These are phyloP conservation scores for Candida lessepsii DNA, from an alignment of 805 yeast species.

Conservation along the genomic window DNA sequence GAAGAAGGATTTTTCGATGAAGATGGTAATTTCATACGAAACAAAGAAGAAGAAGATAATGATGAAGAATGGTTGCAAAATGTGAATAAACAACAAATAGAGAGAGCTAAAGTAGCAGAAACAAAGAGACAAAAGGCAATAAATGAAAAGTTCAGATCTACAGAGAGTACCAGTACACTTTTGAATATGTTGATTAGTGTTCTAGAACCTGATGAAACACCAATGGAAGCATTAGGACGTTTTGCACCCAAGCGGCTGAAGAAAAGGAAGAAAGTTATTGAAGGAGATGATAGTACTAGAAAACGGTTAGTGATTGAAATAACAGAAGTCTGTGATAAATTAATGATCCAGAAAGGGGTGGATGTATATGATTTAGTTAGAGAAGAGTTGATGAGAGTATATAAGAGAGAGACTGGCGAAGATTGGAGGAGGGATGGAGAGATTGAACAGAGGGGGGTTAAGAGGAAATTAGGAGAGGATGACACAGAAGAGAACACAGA, in stretches of 20 bases:
- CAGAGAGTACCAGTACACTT: conserved; percentile 8
- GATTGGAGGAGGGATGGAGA: conserved; percentile 17
- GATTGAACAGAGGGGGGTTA: conserved; percentile 13
- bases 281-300: background rate
- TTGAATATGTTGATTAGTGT: conserved; percentile 34
- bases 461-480: conserved; percentile 18
- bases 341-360: conserved; percentile 42
- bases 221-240: conserved; percentile 54
- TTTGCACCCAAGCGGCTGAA: conserved; percentile 26
- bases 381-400: conserved; percentile 51
- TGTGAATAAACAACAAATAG: conserved; percentile 21
- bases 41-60: conserved; percentile 30
- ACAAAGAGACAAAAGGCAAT: conserved; percentile 16
- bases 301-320: conserved; percentile 19
- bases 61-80: conserved; percentile 21
- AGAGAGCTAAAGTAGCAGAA: conserved; percentile 44
- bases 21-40: conserved; percentile 55
- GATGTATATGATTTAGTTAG: conserved; percentile 53
- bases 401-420: conserved; percentile 23
- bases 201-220: conserved; percentile 59
- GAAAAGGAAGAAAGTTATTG: conserved; percentile 14
- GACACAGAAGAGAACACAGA: conserved; percentile 13
- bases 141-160: background rate
- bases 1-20: conserved; percentile 60
- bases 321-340: conserved; percentile 48